Conservation (phyloP, 352 stramenopile species). For the Globisporangium camurandrum region DNA sequence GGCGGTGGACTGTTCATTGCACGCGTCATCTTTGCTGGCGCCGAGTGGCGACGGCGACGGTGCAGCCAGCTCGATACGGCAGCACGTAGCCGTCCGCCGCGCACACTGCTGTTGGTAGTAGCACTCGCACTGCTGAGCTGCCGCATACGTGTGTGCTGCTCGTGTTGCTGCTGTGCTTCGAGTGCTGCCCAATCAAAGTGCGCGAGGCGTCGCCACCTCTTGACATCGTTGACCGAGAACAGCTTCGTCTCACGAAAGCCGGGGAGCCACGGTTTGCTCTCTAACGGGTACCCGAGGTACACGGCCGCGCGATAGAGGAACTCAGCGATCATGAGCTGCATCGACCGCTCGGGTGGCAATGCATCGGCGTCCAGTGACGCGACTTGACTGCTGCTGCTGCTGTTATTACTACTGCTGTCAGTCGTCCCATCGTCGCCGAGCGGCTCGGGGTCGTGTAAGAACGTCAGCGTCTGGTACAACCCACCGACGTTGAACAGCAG, state of each 20-base stretch:
- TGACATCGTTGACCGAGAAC: constrained; percentile 71
- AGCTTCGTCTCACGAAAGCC: constrained; percentile 59
- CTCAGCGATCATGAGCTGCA: constrained; percentile 73
- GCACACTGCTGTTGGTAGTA: background rate
- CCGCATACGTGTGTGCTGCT: too few species aligned
- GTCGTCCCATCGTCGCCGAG: constrained; percentile 17
- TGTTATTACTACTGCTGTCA: constrained; percentile 17
- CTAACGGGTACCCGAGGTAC: constrained; percentile 45
- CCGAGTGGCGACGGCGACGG: constrained; percentile 9
- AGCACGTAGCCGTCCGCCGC: constrained; percentile 9
- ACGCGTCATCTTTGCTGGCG: constrained; percentile 13
- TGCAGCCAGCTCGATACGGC: constrained; percentile 20
- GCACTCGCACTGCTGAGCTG: background rate
- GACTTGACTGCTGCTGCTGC: constrained; percentile 13
- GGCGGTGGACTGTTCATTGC: constrained; percentile 36
- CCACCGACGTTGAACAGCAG: constrained; percentile 50
- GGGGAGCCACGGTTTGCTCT: constrained; percentile 48
- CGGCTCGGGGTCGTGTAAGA: constrained; percentile 29
- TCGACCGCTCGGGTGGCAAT: constrained; percentile 43
- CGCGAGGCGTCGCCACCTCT: constrained; percentile 61
- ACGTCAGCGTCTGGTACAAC: constrained; percentile 47
- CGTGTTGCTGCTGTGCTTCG: constrained; percentile 23
- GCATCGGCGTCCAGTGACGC: constrained; percentile 17
- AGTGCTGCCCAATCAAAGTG: constrained; percentile 57
- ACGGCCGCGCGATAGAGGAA: constrained; percentile 69